Evolutionary conservation across 192 early-diverging fungal genomes (phyloP).

Genomic region (Mycoemilia scoparia): DNA sequence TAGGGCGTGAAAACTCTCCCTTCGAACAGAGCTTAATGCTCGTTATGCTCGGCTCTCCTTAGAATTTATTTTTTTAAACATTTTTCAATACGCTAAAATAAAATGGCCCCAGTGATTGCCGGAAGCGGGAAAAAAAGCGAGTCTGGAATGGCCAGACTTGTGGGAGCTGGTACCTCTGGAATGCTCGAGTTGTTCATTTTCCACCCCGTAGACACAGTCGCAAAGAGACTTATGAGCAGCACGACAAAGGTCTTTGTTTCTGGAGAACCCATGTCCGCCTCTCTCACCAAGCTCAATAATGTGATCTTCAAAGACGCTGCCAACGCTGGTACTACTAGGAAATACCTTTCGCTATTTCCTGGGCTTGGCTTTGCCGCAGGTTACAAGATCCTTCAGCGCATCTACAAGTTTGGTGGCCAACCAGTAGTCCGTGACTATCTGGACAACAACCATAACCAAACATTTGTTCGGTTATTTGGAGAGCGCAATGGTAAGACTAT

Average conservation of each 20-base stretch:
- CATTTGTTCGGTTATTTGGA: slow-evolving; percentile 69
- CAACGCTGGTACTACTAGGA: slow-evolving; percentile 44
- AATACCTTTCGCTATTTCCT: slow-evolving; percentile 90
- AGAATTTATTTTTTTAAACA: too few relatives aligned
- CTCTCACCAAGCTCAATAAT: slow-evolving; percentile 48
- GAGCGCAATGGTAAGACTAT: slow-evolving; percentile 89
- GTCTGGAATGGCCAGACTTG: slow-evolving; percentile 71
- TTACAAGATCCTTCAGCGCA: slow-evolving; percentile 92
- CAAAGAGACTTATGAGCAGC: slow-evolving; percentile 96
- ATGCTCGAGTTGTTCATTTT: slow-evolving; percentile 89
- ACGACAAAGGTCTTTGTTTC: slow-evolving; percentile 53
- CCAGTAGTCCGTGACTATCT: slow-evolving; percentile 88
- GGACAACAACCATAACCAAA: slow-evolving; percentile 55
- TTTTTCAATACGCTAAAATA: too few relatives aligned
- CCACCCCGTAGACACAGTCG: slow-evolving; percentile 97
- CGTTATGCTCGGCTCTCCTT: too few relatives aligned
- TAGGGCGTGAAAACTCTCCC: too few relatives aligned
- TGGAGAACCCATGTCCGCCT: slow-evolving; percentile 44
- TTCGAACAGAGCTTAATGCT: too few relatives aligned
- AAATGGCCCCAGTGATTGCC: slow-evolving; percentile 24
- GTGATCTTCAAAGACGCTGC: slow-evolving; percentile 89
- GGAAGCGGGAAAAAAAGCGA: slow-evolving; percentile 55
- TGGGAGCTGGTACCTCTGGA: slow-evolving; percentile 80
- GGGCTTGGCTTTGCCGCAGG: slow-evolving; percentile 94
- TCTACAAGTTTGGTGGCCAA: slow-evolving; percentile 99